A percentile compares a stretch with the other conserved stretches of the same genome.
Conservation (phyloP, 2,329 filamentous ascomycete genomes). For the Xylariaceae sp. region DNA sequence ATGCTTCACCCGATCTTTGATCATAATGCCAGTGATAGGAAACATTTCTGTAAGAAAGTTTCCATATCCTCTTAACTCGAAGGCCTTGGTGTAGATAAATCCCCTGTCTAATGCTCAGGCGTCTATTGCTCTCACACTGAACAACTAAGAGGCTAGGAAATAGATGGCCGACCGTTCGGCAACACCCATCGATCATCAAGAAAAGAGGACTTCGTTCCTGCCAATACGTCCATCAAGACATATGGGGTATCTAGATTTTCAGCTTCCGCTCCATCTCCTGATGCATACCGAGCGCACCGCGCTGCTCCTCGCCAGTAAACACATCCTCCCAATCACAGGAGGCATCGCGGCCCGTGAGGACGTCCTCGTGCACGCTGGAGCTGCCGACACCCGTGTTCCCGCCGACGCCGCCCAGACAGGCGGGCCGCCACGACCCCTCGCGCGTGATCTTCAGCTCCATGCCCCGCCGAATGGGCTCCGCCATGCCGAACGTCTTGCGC, state of each 20-base stretch:
- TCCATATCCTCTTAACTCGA: background rate
- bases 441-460: constrained; percentile 94
- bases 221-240: background rate
- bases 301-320: constrained; percentile 78
- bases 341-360: constrained; percentile 79
- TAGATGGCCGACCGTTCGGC: background rate
- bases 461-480: constrained; percentile 87
- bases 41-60: background rate
- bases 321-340: constrained; percentile 93
- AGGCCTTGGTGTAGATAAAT: background rate
- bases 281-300: constrained; percentile 76
- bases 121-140: background rate
- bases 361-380: constrained; percentile 84
- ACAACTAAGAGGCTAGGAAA: background rate
- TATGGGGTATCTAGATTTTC: constrained; percentile 68
- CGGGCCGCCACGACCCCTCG: constrained; percentile 80
- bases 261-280: constrained; percentile 94
- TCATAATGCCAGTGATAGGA: background rate
- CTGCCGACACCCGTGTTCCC: constrained; percentile 68
- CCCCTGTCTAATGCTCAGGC: background rate
- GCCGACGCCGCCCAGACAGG: constrained; percentile 67
- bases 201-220: background rate
- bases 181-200: background rate
- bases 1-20: background rate
- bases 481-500: constrained; percentile 86